These are phyloP conservation scores for Posidonia australis DNA, from an alignment of 106 monocot species.

Conservation along the genomic window DNA sequence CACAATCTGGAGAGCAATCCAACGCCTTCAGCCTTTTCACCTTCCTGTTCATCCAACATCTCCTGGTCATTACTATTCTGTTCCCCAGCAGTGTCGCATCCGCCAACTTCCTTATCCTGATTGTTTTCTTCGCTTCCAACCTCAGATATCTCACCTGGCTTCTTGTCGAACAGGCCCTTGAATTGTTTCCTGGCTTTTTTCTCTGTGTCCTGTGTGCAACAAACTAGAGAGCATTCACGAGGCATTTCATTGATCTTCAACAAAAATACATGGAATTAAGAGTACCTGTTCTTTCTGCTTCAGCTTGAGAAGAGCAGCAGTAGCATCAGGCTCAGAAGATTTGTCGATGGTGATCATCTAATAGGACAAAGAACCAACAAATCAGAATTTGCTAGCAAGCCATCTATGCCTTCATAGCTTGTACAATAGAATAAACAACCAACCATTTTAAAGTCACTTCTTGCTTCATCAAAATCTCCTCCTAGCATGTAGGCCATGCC, in stretches of 20 bases:
- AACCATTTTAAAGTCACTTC: conserved; percentile 77
- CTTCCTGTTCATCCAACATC: neutral
- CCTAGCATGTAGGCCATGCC: conserved; percentile 80
- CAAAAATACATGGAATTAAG: neutral
- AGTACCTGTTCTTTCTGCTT: conserved; percentile 72
- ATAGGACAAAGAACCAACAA: neutral
- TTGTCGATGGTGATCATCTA: conserved; percentile 92
- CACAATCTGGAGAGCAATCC: conserved; percentile 55
- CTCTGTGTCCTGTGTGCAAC: conserved; percentile 42
- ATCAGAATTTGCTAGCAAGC: neutral
- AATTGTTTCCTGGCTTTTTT: conserved; percentile 75
- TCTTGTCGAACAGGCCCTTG: conserved; percentile 93
- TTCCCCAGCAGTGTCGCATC: neutral
- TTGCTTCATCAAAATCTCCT: conserved; percentile 89
- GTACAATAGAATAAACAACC: neutral
- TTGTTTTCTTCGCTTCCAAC: conserved; percentile 20
- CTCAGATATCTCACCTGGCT: conserved; percentile 83
- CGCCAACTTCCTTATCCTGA: neutral
- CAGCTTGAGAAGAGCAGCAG: conserved; percentile 74
- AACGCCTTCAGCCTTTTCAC: conserved; percentile 12
- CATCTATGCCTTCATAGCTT: neutral
- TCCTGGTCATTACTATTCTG: neutral
- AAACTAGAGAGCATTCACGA: neutral
- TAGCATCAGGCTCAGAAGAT: conserved; percentile 83
- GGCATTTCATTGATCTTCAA: neutral